Evolutionary conservation across 2,329 filamentous ascomycete species (phyloP), one percentile per base, ranked within the genome.

Genomic region (Fusarium floridanum): DNA sequence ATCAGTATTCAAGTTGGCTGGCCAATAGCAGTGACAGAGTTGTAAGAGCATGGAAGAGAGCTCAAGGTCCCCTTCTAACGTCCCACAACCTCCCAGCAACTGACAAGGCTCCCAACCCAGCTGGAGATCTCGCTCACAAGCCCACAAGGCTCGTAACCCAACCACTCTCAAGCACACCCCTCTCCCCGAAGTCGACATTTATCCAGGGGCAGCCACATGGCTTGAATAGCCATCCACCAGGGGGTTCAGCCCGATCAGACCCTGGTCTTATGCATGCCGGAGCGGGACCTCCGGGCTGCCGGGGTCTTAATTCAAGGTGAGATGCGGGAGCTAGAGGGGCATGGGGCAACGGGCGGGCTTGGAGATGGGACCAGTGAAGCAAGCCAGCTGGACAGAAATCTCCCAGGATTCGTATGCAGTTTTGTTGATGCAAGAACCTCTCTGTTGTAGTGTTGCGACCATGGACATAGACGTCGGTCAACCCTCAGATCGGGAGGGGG

Each of bases 111-210:
- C 32, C 24, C 24, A 39, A 32, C 36, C 36, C 16, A 64, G 36
- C 48, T 41, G 34, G 14, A 64, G 60, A 67, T 67, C 64, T 56
- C 41, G n/a, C 16, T 24, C 10, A 32, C 22, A 66, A 62, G 34
- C 16, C 72, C 48, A 72, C 65, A 70, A 45, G 45, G 43, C 69
- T 62, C 60, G 43, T 27, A 56, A 66, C 68, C 61, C 34, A n/a
- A 50, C 53, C 27, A 74, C 53, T 69, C 61, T 64, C 68, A 57
- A 39, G 39, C 20, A 36, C 48, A n/a, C 45, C 34, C 32, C 53
- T 27, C 34, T 32, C 16, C 45, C 43, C 43, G 4, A 34, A 22
- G 64, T 66, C 37, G 14, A 17, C 16, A 29, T 61, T 59, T 11
- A 14, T 27, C 20, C 27, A 66, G 45, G 68, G 53, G 29, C 63